Base-by-base conservation (phyloP, 2,329 filamentous ascomycete genomes). In the Sarocladium brachiariae region DNA sequence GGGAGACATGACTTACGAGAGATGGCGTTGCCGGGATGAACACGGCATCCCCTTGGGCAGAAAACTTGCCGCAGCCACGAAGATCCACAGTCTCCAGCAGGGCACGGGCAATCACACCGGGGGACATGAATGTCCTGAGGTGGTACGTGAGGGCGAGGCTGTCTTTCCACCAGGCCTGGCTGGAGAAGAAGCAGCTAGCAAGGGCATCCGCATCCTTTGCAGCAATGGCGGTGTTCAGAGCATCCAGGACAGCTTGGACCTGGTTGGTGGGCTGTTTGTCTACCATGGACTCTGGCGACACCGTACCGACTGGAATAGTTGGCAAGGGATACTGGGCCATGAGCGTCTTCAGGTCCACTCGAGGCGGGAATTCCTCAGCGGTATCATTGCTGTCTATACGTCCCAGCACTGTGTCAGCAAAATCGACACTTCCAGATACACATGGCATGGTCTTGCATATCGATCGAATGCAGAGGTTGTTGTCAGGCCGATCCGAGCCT, bases 101-200 rank as follows among this genome's bases (percentile, higher is more conserved):
- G 16, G 45, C 51, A 2, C 58, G 50, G 1, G 62, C 61, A 48
- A 69, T 62, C 0, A 55, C 45, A 1, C 24, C 50, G 1, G 56
- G 53, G 0, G 45, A 51, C 3, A 25, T 54, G 39, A 69, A 65
- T 2, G 66, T 69, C 10, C 68, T 65, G n/a, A 68, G 34, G 37
- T 70, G 64, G 49, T 56, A 67, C 0, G 67, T 70, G 19, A 70
- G 50, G 1, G 65, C 65, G 21, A 70, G 30, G 35, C 58, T 53
- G 47, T 70, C 68, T 18, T 61, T 63, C 66, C 66, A 70, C 55
- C 63, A 70, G 4, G 64, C 60, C 54, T 69, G 64, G 2, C 49
- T 53, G 2, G 52, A 4, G 38, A 61, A 61, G 53, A 69, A 69
- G 38, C 61, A 64, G 30, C 14, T 24, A 8, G 54, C 54, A 2